Evolutionary conservation across 2,329 filamentous ascomycete genomes (phyloP).

Genomic region (Penicillium corylophilum): DNA sequence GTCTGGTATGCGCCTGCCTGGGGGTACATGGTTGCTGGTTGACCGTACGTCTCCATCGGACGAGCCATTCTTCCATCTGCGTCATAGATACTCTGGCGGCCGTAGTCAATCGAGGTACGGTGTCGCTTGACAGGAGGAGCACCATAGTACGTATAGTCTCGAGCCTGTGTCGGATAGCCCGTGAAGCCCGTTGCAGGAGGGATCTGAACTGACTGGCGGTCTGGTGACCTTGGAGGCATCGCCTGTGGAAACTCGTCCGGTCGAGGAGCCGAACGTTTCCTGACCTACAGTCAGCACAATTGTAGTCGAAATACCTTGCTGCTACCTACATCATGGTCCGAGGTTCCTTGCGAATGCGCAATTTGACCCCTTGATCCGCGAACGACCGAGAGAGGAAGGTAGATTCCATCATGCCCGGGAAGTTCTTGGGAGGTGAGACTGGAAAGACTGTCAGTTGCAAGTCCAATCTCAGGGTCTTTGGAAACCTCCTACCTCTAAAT

Average conservation of each 20-base stretch:
- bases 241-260: conserved; percentile 40
- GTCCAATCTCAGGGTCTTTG: neutral
- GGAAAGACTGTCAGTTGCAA: neutral
- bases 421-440: conserved; percentile 61
- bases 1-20: conserved; percentile 35
- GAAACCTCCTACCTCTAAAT: conserved; percentile 60
- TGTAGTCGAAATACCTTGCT: neutral
- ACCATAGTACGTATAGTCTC: conserved; percentile 39
- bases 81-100: conserved; percentile 37
- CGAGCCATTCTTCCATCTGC: conserved; percentile 37
- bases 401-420: conserved; percentile 77
- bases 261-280: conserved; percentile 41
- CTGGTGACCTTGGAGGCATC: conserved; percentile 38
- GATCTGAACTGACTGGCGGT: conserved; percentile 38
- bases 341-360: conserved; percentile 80
- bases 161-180: conserved; percentile 32
- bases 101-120: conserved; percentile 41
- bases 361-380: conserved; percentile 80
- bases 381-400: conserved; percentile 79
- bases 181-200: conserved; percentile 29
- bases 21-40: conserved; percentile 33
- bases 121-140: conserved; percentile 36
- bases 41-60: conserved; percentile 38
- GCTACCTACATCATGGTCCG: conserved; percentile 51
- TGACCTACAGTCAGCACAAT: conserved; percentile 22